Evolutionary conservation across 306 rosid genomes (phyloP).

Genomic region (Corylus americana): DNA sequence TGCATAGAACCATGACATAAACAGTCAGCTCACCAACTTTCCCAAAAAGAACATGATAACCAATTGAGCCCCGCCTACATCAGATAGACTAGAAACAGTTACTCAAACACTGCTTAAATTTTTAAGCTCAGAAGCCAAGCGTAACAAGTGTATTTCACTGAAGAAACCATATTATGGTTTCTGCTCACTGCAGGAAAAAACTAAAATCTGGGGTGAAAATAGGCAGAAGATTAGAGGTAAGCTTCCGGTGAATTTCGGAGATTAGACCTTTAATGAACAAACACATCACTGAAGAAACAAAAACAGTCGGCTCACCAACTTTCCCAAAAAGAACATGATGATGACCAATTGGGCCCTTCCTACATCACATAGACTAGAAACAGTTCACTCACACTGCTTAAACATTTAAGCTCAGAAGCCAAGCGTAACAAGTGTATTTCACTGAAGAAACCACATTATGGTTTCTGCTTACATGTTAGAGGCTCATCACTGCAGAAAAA

Average conservation of each 20-base stretch:
- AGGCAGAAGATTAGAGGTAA: no score
- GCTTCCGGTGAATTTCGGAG: no score
- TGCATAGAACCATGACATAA: no score
- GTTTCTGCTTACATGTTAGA: slow-evolving; percentile 48
- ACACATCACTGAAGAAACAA: background rate
- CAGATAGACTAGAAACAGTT: no score
- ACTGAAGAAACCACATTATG: slow-evolving; percentile 32
- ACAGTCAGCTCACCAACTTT: no score
- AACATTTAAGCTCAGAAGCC: slow-evolving; percentile 56
- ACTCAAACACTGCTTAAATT: background rate
- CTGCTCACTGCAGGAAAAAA: slow-evolving; percentile 41
- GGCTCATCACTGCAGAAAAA: slow-evolving; percentile 47
- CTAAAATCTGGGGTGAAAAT: background rate
- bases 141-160: slow-evolving; percentile 50
- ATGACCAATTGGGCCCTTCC: background rate
- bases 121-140: slow-evolving; percentile 67
- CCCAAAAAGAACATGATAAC: no score
- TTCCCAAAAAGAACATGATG: background rate
- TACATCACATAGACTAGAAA: background rate
- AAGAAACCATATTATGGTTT: slow-evolving; percentile 24
- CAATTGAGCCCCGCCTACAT: no score
- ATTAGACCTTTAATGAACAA: background rate
- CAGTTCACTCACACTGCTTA: no score
- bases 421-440: slow-evolving; percentile 60
- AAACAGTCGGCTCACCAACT: background rate